Base-by-base conservation (phyloP, 192 early-diverging fungal genomes). In the Gryganskiella cystojenkinii region DNA sequence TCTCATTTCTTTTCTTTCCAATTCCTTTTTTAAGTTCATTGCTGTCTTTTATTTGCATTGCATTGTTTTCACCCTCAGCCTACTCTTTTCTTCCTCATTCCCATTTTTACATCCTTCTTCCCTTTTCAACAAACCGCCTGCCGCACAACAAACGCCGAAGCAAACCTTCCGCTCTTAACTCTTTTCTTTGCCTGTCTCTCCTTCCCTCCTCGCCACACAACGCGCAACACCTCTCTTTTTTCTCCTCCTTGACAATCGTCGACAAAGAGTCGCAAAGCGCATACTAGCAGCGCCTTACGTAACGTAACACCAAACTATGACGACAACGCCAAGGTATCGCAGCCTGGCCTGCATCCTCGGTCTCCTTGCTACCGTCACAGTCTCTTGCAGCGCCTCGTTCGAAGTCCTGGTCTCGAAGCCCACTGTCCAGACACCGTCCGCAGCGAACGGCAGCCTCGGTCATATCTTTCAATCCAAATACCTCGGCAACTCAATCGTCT, bases 381-480 rank as follows among this genome's bases (percentile, higher is more conserved):
- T 51, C 1, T 33, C 64, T 11, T 34, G 59, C 10, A 66, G 60
- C 40, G 66, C 47, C 24, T 22, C 24, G 10, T 78, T 20, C 24
- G 74, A 78, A 28, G 33, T 78, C 47, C n/a, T 7, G 13, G 74
- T 78, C 30, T 28, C 55, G 44, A 78, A 64, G 58, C 56, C 52
- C n/a, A 19, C 30, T 25, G 3, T 28, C 15, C 25, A 22, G 14
- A 15, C 64, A 20, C 10, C 59, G 9, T 35, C 37, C 22, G 0
- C 53, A 2, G 28, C 8, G 15, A 35, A 4, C 28, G 52, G 59
- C 19, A 51, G 17, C 17, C 14, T 22, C 27, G 56, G 61, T 25
- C 28, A 46, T 28, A 30, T 73, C 34, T 69, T 69, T 17, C 47
- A 67, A 28, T 68, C 74, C 14, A 78, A 78, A 25, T 78, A 78